Evolutionary conservation across 2,329 filamentous ascomycete genomes (phyloP).

Genomic region (Diaporthe velutina): DNA sequence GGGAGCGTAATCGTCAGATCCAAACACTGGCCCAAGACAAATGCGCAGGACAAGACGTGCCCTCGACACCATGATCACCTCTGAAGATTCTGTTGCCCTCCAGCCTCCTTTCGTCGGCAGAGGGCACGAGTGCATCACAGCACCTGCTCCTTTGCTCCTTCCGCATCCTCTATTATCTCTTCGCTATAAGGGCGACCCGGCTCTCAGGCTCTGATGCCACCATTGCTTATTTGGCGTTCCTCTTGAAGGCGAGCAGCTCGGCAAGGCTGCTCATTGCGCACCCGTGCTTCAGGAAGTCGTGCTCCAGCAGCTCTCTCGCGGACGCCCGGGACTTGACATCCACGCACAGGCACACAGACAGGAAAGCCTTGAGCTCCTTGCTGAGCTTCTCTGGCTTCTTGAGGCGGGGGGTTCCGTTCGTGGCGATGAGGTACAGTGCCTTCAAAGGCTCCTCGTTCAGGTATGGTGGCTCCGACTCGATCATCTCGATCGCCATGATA

Average conservation of each 20-base stretch:
- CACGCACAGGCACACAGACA: constrained; percentile 95
- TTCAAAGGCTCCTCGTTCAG: constrained; percentile 98
- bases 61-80: constrained; percentile 10
- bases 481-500: constrained; percentile 99
- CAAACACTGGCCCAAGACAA: constrained; percentile 32
- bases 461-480: constrained; percentile 97
- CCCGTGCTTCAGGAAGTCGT: constrained; percentile 95
- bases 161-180: not conserved
- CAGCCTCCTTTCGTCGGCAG: not conserved
- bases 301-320: constrained; percentile 87
- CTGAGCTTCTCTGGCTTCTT: constrained; percentile 99
- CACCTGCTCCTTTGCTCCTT: not conserved
- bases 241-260: constrained; percentile 90
- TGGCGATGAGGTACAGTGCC: constrained; percentile 96
- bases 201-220: not conserved
- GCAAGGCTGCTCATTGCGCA: constrained; percentile 86
- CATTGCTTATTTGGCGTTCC: constrained; percentile 71
- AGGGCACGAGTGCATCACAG: not conserved
- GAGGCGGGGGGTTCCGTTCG: constrained; percentile 93
- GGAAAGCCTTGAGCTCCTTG: constrained; percentile 97
- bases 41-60: constrained; percentile 15
- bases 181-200: not conserved
- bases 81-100: constrained; percentile 9
- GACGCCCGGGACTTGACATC: constrained; percentile 96
- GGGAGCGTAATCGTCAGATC: constrained; percentile 30